phyloP scores from a whole-genome alignment of 2,329 filamentous ascomycete species.

The Phaeosphaeria sp. region DNA sequence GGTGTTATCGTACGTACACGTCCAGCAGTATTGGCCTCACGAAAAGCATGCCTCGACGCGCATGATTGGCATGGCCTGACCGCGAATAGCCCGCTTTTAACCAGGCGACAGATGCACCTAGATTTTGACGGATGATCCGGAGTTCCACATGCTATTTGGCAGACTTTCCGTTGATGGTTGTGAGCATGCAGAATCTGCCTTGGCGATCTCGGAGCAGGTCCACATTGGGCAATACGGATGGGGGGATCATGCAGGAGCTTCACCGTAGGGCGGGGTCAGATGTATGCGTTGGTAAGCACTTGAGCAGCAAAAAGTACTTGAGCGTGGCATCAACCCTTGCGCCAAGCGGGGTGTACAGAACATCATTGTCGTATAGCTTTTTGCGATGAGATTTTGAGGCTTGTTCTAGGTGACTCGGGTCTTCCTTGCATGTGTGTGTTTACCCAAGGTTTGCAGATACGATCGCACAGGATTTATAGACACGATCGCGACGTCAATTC shows the following conservation, averaged over 20 bases:
- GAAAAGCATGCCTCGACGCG: constrained; percentile 5
- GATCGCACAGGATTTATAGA: no score
- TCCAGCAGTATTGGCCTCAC: constrained; percentile 5
- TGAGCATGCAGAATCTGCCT: neutral
- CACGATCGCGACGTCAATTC: no score
- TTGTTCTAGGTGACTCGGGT: neutral
- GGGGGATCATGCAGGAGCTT: neutral
- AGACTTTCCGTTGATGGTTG: neutral
- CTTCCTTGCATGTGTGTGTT: neutral
- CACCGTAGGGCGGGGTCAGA: neutral
- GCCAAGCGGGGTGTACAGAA: neutral
- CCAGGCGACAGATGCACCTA: constrained; percentile 2
- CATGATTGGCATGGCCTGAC: constrained; percentile 2
- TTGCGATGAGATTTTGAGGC: neutral
- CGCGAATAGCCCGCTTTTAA: constrained; percentile 1
- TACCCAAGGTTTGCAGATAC: neutral
- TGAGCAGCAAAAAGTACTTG: neutral
- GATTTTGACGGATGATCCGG: neutral
- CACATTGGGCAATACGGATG: neutral
- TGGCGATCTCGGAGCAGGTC: neutral
- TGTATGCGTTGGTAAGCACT: neutral
- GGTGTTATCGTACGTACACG: neutral
- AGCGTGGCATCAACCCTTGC: neutral
- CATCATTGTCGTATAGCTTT: neutral
- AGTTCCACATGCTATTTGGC: neutral